Percentiles rank a stretch among this genome's conserved stretches.
phyloP scores from a whole-genome alignment of 73 alveolate genomes.

The Paramecium primaurelia region DNA sequence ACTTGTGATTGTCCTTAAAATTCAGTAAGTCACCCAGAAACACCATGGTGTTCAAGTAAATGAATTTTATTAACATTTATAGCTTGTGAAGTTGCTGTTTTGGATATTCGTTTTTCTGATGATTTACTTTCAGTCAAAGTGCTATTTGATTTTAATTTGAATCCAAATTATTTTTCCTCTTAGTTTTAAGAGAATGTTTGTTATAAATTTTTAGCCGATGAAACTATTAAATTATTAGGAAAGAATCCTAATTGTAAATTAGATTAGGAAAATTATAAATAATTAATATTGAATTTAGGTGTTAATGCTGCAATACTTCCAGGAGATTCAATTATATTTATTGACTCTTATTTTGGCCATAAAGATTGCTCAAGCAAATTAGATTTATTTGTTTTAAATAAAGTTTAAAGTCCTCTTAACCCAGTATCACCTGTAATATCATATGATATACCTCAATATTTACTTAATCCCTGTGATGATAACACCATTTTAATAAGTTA shows the following conservation, averaged over 20 bases:
- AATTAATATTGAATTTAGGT: not conserved
- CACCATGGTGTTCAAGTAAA: not conserved
- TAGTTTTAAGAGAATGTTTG: not conserved
- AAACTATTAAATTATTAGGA: not conserved
- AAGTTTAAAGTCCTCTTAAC: not conserved
- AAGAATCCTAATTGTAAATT: not conserved
- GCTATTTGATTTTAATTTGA: not conserved
- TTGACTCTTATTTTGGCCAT: not conserved
- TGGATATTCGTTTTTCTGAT: not conserved
- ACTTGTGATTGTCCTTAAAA: not conserved
- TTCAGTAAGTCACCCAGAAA: not conserved
- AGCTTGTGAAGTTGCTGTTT: conserved; percentile 6
- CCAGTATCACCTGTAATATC: not conserved
- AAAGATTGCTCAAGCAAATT: not conserved
- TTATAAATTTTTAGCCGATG: not conserved
- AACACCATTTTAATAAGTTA: not conserved
- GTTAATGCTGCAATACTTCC: not conserved
- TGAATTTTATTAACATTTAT: not conserved
- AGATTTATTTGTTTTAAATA: too few relatives aligned
- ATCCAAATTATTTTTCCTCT: not conserved
- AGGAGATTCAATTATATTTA: not conserved
- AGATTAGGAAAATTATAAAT: not conserved
- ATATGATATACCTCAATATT: not conserved
- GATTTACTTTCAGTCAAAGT: not conserved
- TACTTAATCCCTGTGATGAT: not conserved